Conservation (phyloP, 1,284 basidiomycete genomes). For the Ganoderma lucidum region DNA sequence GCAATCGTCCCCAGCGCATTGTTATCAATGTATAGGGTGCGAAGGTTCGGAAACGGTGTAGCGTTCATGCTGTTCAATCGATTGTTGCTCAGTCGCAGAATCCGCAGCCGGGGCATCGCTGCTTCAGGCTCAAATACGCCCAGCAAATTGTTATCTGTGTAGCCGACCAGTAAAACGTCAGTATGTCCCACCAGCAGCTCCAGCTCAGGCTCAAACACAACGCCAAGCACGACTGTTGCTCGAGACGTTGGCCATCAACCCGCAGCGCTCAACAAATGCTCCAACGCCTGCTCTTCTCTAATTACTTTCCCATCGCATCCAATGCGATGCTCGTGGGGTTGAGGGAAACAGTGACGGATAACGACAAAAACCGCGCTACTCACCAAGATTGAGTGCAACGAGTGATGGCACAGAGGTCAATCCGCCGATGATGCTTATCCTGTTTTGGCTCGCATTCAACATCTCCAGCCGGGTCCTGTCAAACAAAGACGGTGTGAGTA, state of each 20-base stretch:
- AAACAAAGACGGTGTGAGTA: constrained; percentile 33
- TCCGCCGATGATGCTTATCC: constrained; percentile 66
- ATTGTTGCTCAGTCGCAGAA: constrained; percentile 89
- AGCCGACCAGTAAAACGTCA: constrained; percentile 17
- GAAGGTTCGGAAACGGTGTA: constrained; percentile 73
- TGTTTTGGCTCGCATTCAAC: constrained; percentile 86
- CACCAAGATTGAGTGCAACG: constrained; percentile 83
- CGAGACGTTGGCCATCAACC: constrained; percentile 28
- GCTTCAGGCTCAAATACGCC: constrained; percentile 58
- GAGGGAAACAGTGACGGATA: background rate
- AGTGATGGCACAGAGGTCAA: constrained; percentile 71
- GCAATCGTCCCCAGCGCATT: constrained; percentile 71
- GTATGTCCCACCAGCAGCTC: constrained; percentile 4
- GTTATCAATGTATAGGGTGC: constrained; percentile 93
- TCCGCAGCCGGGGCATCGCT: constrained; percentile 75
- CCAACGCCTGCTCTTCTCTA: background rate
- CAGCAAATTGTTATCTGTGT: constrained; percentile 78
- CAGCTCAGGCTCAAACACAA: background rate
- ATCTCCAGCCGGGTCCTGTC: constrained; percentile 82
- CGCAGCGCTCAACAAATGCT: constrained; percentile 4
- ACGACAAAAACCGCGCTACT: constrained; percentile 38
- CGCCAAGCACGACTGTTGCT: constrained; percentile 20
- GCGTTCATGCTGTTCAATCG: constrained; percentile 76
- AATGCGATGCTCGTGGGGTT: background rate
- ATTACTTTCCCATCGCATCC: background rate